Conservation (phyloP, 331 rosid genomes). For the Rosa hybrid region DNA sequence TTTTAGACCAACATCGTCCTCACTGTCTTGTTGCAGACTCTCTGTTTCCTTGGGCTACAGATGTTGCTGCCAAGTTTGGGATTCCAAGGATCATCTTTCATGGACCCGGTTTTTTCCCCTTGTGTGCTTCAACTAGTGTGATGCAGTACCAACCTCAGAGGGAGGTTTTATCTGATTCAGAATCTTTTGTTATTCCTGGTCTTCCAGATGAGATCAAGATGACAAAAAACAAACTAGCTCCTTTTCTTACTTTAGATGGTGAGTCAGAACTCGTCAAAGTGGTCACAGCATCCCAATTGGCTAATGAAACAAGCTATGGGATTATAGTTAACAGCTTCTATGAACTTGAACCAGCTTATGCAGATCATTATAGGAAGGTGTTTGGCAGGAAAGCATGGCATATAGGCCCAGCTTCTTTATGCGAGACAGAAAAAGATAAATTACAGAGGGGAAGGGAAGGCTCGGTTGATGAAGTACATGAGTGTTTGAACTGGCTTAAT, state of each 20-base stretch:
- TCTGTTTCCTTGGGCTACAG: conserved; percentile 44
- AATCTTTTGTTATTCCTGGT: conserved; percentile 42
- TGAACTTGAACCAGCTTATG: conserved; percentile 37
- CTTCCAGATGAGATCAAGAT: conserved; percentile 36
- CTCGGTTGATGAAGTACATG: not conserved
- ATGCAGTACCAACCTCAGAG: conserved; percentile 34
- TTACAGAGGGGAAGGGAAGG: too few species aligned
- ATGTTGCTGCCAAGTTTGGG: conserved; percentile 39
- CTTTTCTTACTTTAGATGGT: not conserved
- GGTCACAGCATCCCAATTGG: not conserved
- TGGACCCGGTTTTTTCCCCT: conserved; percentile 36
- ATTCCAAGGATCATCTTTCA: conserved; percentile 50
- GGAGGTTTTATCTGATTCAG: conserved; percentile 39
- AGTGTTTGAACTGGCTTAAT: conserved; percentile 31
- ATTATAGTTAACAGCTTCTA: conserved; percentile 35
- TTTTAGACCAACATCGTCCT: conserved; percentile 28
- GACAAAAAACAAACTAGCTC: not conserved
- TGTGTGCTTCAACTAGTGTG: conserved; percentile 24
- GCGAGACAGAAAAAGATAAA: not conserved
- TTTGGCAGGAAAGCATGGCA: conserved; percentile 31
- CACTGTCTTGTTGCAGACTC: conserved; percentile 37
- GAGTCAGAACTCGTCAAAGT: not conserved
- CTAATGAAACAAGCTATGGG: conserved; percentile 27
- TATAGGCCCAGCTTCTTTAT: conserved; percentile 30
- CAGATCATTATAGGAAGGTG: conserved; percentile 25